Evolutionary conservation across 768 basidiomycete genomes (phyloP), one percentile per base, ranked within the genome.

Genomic region (Pleurotus platypus): DNA sequence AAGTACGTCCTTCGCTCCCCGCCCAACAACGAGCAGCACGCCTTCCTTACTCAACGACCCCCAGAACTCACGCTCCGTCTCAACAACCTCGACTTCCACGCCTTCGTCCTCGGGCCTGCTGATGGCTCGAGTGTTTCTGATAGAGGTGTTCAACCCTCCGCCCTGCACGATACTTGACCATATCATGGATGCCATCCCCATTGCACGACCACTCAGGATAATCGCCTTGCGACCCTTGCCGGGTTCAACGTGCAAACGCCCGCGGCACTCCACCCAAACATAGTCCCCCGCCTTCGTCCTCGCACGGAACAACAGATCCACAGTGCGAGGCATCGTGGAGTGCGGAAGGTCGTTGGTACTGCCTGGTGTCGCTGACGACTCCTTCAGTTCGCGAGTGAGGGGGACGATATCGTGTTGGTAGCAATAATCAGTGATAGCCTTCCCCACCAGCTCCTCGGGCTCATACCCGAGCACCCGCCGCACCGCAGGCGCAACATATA

Each of bases 211-310:
- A 56, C 83, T 84, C n/a, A 99, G 78, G 37, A 99, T 84, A 65
- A 99, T 93, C 1, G 94, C 92, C 72, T 98, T 97, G 38, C 94
- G 77, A 0, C 94, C 94, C 66, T 98, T 98, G 1, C 94, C 93
- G 0, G 93, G 88, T 73, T 99, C 96, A 56, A 91, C 82, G 64
- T 95, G 89, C 40, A 98, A 78, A 27, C 92, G 78, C 1, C 96
- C 96, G n/a, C 87, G 78, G 49, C 86, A 89, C 68, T 97, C 93
- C 13, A 98, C 77, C 96, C 96, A 99, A 16, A 94, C 80, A 70
- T 89, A 94, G 1, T 61, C 37, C 0, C 77, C 82, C 46, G 70
- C 62, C 68, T 90, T 92, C 5, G 87, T 82, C 27, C 80, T 78
- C 6, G 92, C 90, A 2, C 96, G 79, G 75, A 93, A 98, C 38